These are phyloP conservation scores for Ascosphaera pollenicola DNA, from an alignment of 2,329 filamentous ascomycete genomes.

Conservation along the genomic window DNA sequence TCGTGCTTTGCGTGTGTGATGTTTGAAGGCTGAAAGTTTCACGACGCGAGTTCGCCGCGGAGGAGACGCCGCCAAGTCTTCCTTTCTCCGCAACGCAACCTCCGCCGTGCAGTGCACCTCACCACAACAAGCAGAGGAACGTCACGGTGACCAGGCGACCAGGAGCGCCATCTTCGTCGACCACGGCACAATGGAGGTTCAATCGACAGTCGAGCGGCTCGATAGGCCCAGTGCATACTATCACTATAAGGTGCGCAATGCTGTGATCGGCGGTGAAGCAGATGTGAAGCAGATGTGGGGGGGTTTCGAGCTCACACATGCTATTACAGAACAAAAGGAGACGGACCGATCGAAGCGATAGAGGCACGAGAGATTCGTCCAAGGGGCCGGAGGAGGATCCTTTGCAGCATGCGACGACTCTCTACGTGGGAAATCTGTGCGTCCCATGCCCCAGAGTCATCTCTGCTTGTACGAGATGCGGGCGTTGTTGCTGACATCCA, in stretches of 20 bases:
- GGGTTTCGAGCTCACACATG: too few relatives aligned
- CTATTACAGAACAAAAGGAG: constrained; percentile 54
- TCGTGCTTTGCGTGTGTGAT: too few relatives aligned
- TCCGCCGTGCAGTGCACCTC: too few relatives aligned
- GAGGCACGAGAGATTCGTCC: constrained; percentile 35
- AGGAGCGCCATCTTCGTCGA: too few relatives aligned
- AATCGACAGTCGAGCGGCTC: constrained; percentile 60
- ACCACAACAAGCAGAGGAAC: too few relatives aligned
- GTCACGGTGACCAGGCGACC: too few relatives aligned
- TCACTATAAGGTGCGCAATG: constrained; percentile 50
- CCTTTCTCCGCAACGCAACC: too few relatives aligned
- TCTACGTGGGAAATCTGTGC: constrained; percentile 92
- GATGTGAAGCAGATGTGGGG: too few relatives aligned
- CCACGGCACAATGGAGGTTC: constrained; percentile 2
- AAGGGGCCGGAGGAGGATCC: constrained; percentile 46
- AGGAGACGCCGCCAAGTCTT: too few relatives aligned
- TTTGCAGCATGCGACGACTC: constrained; percentile 68
- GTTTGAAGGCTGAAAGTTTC: too few relatives aligned
- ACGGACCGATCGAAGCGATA: constrained; percentile 38
- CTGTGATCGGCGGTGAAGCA: constrained; percentile 6
- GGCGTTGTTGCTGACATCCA: too few relatives aligned
- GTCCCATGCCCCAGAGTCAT: constrained; percentile 12
- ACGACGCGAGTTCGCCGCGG: too few relatives aligned
- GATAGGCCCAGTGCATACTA: constrained; percentile 94
- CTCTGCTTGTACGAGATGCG: constrained; percentile 3